These are phyloP conservation scores for Solanum aculeatissimum DNA, from an alignment of 305 asterid genomes.

Conservation along the genomic window DNA sequence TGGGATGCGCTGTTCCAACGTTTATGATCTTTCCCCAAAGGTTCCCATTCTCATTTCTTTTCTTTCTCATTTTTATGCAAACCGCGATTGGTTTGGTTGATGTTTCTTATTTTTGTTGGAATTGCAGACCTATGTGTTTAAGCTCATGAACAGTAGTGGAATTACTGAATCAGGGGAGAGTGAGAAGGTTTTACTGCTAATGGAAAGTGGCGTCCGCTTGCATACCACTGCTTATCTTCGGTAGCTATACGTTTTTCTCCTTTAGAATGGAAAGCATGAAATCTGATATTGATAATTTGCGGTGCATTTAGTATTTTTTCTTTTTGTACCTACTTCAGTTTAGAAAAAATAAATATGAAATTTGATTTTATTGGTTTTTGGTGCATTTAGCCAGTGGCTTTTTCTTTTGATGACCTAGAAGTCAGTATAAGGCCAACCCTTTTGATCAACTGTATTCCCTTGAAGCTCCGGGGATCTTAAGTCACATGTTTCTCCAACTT, in stretches of 20 bases:
- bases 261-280: neutral
- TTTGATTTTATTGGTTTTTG: neutral
- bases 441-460: neutral
- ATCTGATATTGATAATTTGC: neutral
- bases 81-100: neutral
- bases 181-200: slow-evolving; percentile 81
- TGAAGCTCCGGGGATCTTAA: neutral
- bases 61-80: neutral
- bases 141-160: slow-evolving; percentile 96
- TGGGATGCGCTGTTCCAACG: slow-evolving; percentile 98
- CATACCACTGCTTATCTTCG: slow-evolving; percentile 92
- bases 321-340: neutral
- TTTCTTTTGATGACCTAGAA: neutral
- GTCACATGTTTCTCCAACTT: neutral
- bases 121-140: slow-evolving; percentile 84
- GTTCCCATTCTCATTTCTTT: slow-evolving; percentile 10
- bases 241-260: slow-evolving; percentile 14
- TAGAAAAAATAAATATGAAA: neutral
- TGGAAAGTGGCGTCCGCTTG: slow-evolving; percentile 95
- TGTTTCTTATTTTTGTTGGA: neutral
- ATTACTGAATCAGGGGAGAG: slow-evolving; percentile 94
- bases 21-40: slow-evolving; percentile 91
- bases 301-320: neutral
- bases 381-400: neutral
- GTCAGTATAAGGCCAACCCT: neutral